Percentiles rank a stretch among this genome's conserved stretches.
Conservation (phyloP, 345 rosid species). For the Lepidium africanum region DNA sequence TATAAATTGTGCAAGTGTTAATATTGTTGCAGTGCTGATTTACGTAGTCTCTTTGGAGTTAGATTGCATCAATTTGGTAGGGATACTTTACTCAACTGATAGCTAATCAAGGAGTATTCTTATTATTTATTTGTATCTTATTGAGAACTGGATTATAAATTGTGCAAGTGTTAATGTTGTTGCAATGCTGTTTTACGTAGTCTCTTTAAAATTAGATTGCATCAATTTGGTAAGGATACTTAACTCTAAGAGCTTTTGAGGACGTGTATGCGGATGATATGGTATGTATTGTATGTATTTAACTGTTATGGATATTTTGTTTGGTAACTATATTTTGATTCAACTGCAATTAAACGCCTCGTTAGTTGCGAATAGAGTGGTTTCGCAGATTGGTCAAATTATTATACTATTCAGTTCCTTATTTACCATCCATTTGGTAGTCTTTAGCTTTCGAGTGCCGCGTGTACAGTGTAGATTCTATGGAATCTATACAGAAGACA, state of each 20-base stretch:
- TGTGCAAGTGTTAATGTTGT: neutral
- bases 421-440: neutral
- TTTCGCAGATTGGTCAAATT: neutral
- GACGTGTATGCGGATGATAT: slow-evolving; percentile 15
- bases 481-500: neutral
- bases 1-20: neutral
- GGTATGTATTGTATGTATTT: slow-evolving; percentile 12
- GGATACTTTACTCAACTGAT: neutral
- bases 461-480: neutral
- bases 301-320: slow-evolving; percentile 1
- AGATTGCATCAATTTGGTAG: slow-evolving; percentile 1
- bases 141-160: neutral
- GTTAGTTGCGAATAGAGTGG: neutral
- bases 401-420: neutral
- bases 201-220: neutral
- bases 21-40: neutral
- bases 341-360: neutral
- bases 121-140: neutral
- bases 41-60: neutral
- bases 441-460: neutral
- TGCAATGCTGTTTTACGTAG: slow-evolving; percentile 1
- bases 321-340: neutral
- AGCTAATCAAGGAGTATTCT: neutral
- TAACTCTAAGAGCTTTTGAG: slow-evolving; percentile 6
- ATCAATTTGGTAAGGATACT: slow-evolving; percentile 8